Base-by-base conservation (phyloP, 805 yeast genomes). In the Starmera pachycereana region DNA sequence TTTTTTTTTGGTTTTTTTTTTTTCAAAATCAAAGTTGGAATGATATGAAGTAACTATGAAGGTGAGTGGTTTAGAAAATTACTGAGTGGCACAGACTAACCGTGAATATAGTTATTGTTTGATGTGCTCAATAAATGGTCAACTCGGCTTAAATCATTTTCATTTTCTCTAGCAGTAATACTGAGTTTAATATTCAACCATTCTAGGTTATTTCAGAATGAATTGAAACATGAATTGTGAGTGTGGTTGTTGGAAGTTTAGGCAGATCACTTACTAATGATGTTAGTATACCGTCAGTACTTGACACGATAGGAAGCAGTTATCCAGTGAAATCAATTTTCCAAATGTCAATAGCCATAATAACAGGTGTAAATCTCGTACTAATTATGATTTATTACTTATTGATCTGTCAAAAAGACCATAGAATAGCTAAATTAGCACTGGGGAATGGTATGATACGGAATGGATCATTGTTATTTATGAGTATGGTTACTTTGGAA, bases 311-410 rank as follows among this genome's bases (percentile, higher is more conserved):
- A 10, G 41, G 43, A 3, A 45, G 43, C 2, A 40, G 36, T 12
- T 45, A 47, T 32, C 52, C 52, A 12, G 43, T 38, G 10, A 47
- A 39, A 18, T 39, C 49, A 4, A 34, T 49, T 3, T 49, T 40
- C 29, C 46, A 49, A 30, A 40, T 49, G 3, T 32, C 33, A 1
- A 44, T 45, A 12, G 51, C 47, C 1, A 16, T 49, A 3, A 29
- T 39, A 5, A 44, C 51, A 5, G 45, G 40, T 16, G 34, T 47
- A 13, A 39, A 40, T 2, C 8, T 42, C 1, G 6, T 41, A 7
- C 39, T 42, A 11, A 25, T 34, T 6, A 11, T 12, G 6, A 18
- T 37, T 2, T 22, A 41, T 13, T 31, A 22, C 22, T 14, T 12
- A 2, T 8, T 22, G 2, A 19, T 49, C 18, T 16, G 13, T 4